Evolutionary conservation across 2,329 filamentous ascomycete species (phyloP).

Genomic region (Phaeosphaeriaceae sp.): DNA sequence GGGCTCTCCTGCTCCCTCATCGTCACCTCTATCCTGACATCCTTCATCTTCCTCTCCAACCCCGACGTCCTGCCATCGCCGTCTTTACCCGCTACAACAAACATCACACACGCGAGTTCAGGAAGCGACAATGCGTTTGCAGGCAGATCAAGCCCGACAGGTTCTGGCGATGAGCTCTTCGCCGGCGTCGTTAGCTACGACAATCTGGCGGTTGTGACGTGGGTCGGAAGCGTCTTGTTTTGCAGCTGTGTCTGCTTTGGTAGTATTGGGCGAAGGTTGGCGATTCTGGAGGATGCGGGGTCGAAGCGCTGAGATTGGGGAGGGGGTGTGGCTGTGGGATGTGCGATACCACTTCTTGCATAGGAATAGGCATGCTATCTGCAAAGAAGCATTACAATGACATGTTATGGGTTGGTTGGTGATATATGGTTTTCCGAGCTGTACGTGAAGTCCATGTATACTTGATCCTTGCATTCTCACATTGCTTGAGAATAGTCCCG

Average conservation of each 20-base stretch:
- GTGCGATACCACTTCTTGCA: not conserved
- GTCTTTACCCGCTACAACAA: constrained; percentile 26
- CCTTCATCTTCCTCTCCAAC: constrained; percentile 75
- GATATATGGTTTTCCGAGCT: not conserved
- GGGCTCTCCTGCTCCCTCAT: constrained; percentile 81
- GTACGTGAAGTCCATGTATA: not conserved
- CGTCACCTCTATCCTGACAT: constrained; percentile 77
- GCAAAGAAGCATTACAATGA: not conserved
- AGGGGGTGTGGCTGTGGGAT: not conserved
- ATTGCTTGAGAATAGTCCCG: too few species aligned
- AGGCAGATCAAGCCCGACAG: constrained; percentile 1
- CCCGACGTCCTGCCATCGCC: constrained; percentile 74
- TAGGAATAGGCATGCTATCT: not conserved
- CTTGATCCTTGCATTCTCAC: not conserved
- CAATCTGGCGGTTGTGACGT: constrained; percentile 76
- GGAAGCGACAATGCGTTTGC: constrained; percentile 7
- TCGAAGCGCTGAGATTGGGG: constrained; percentile 15
- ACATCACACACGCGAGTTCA: constrained; percentile 29
- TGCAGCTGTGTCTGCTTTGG: constrained; percentile 96
- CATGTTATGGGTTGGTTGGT: not conserved
- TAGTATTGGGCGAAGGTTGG: constrained; percentile 85
- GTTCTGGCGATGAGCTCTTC: constrained; percentile 38
- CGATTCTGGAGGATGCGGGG: constrained; percentile 44
- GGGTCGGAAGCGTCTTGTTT: constrained; percentile 92
- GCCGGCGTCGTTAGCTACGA: constrained; percentile 68